Percentiles rank a stretch among this genome's conserved stretches.
Conservation (phyloP, 345 rosid genomes). For the Pistacia integerrima region DNA sequence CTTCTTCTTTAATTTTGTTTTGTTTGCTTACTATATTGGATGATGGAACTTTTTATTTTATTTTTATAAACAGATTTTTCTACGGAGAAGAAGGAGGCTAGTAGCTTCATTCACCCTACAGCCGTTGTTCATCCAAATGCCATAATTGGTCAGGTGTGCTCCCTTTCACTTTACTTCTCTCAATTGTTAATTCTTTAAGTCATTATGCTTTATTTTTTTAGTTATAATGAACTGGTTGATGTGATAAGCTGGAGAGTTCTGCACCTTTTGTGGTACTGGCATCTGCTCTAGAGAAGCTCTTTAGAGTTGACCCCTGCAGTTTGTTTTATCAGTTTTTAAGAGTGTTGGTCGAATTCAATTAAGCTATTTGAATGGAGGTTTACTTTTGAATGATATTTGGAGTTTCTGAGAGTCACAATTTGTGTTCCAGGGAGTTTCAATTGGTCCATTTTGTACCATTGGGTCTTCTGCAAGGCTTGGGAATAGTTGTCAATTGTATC, state of each 20-base stretch:
- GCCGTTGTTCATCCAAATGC: slow-evolving; percentile 83
- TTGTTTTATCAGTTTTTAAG: neutral
- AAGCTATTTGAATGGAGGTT: neutral
- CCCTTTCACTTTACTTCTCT: neutral
- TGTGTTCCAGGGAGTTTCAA: slow-evolving; percentile 59
- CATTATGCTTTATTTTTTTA: neutral
- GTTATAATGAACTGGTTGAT: neutral
- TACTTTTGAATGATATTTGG: neutral
- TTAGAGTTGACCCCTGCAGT: neutral
- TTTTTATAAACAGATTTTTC: slow-evolving; percentile 35
- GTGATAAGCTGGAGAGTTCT: neutral
- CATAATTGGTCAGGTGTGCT: slow-evolving; percentile 75
- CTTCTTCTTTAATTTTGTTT: neutral
- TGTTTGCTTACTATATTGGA: neutral
- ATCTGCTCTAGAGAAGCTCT: neutral
- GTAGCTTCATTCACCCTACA: slow-evolving; percentile 58
- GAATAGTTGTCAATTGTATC: slow-evolving; percentile 66
- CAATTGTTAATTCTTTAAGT: too few species aligned
- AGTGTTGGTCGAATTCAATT: neutral
- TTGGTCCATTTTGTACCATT: slow-evolving; percentile 84
- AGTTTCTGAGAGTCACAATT: neutral
- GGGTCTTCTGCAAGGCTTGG: slow-evolving; percentile 84
- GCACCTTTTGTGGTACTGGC: too few species aligned
- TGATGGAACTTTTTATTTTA: neutral
- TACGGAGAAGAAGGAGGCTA: slow-evolving; percentile 27